These are phyloP conservation scores for Paraphoma chrysanthemicola DNA, from an alignment of 2,329 filamentous ascomycete genomes.

Conservation along the genomic window DNA sequence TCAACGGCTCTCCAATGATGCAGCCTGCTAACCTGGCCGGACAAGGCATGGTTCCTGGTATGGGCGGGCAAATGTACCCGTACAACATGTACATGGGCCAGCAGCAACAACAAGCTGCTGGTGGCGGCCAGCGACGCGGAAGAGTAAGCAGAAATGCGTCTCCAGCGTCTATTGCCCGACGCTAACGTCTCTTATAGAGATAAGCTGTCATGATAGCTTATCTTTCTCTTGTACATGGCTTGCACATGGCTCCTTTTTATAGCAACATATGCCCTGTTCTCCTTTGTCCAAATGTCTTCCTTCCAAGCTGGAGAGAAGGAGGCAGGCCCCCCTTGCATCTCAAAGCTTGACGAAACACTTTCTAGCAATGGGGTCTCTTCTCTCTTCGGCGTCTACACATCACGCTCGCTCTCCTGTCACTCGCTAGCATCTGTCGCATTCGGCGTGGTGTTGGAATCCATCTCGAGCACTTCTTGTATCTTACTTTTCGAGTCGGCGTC, in stretches of 20 bases:
- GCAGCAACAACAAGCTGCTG: slow-evolving; percentile 51
- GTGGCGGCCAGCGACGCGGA: slow-evolving; percentile 60
- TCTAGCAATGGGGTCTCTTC: slow-evolving; percentile 10
- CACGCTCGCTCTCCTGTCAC: slow-evolving; percentile 5
- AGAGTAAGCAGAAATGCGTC: slow-evolving; percentile 54
- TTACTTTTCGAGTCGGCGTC: slow-evolving; percentile 20
- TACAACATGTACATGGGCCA: slow-evolving; percentile 61
- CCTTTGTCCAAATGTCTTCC: slow-evolving; percentile 20
- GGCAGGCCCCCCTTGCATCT: slow-evolving; percentile 40
- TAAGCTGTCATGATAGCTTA: slow-evolving; percentile 15
- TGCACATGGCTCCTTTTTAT: slow-evolving; percentile 27
- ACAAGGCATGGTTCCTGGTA: slow-evolving; percentile 41
- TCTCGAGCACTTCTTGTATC: slow-evolving; percentile 30
- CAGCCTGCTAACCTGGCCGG: slow-evolving; percentile 55
- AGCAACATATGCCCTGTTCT: slow-evolving; percentile 11
- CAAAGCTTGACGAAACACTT: slow-evolving; percentile 33
- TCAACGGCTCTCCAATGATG: slow-evolving; percentile 54
- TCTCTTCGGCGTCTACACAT: slow-evolving; percentile 6
- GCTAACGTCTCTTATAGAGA: slow-evolving; percentile 37
- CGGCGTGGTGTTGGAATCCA: slow-evolving; percentile 10
- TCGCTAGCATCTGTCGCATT: background rate
- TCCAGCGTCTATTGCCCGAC: slow-evolving; percentile 22
- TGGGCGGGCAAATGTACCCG: slow-evolving; percentile 53
- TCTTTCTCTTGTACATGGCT: slow-evolving; percentile 10
- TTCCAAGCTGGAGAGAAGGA: slow-evolving; percentile 38